Evolutionary conservation across 2,329 filamentous ascomycete species (phyloP).

Genomic region (Microdochium paspali): DNA sequence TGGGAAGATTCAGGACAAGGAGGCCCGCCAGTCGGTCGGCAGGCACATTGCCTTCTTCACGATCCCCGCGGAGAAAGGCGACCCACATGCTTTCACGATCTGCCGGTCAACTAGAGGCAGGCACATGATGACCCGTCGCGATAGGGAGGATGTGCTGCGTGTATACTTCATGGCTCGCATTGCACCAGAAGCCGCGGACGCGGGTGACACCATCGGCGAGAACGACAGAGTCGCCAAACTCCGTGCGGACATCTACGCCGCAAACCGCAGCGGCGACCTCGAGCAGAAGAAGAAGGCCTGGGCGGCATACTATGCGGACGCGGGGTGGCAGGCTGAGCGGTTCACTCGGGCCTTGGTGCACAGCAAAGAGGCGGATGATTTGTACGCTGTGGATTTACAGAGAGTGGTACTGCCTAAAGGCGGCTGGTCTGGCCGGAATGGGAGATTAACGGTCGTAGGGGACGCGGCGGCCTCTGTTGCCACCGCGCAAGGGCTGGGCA

Average conservation of each 20-base stretch:
- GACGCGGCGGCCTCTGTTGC: slow-evolving; percentile 36
- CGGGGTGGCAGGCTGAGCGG: slow-evolving; percentile 33
- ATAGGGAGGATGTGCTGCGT: not conserved
- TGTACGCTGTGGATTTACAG: slow-evolving; percentile 31
- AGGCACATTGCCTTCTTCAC: slow-evolving; percentile 16
- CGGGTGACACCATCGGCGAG: not conserved
- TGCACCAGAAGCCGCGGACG: not conserved
- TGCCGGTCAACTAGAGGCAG: not conserved
- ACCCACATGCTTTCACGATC: slow-evolving; percentile 1
- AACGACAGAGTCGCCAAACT: slow-evolving; percentile 4
- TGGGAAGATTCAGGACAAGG: slow-evolving; percentile 3
- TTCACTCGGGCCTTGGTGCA: slow-evolving; percentile 22
- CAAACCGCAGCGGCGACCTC: slow-evolving; percentile 7
- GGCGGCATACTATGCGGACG: slow-evolving; percentile 28
- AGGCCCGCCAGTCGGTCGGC: slow-evolving; percentile 9
- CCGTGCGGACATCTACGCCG: slow-evolving; percentile 5
- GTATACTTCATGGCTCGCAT: not conserved
- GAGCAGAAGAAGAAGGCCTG: slow-evolving; percentile 27
- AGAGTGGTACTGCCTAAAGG: slow-evolving; percentile 26
- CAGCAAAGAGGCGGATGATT: slow-evolving; percentile 23
- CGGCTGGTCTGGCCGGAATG: slow-evolving; percentile 17
- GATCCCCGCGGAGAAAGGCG: slow-evolving; percentile 4
- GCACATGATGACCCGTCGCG: not conserved
- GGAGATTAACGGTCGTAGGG: slow-evolving; percentile 31
- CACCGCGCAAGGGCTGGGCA: slow-evolving; percentile 37